These are phyloP conservation scores for Tolypocladium inflatum DNA, from an alignment of 2,329 filamentous ascomycete genomes.

Conservation along the genomic window DNA sequence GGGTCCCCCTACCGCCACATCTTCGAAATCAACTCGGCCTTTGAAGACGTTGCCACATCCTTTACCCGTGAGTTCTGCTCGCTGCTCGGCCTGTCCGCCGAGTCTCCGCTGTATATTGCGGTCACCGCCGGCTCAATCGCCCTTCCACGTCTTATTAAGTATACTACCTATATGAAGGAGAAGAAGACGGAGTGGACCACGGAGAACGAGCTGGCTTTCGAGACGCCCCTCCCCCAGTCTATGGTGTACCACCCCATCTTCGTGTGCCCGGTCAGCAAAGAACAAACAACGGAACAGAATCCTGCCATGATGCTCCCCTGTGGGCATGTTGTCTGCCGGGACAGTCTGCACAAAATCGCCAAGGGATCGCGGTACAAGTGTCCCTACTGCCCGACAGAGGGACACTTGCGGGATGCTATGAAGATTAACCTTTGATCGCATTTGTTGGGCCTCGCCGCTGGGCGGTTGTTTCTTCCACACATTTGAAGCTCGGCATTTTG, in stretches of 20 bases:
- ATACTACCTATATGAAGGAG: conserved; percentile 76
- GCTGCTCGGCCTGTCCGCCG: conserved; percentile 77
- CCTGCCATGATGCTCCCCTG: conserved; percentile 96
- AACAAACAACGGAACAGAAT: conserved; percentile 86
- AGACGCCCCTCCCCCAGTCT: conserved; percentile 49
- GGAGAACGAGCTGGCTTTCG: conserved; percentile 77
- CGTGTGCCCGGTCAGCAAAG: conserved; percentile 93
- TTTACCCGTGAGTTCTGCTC: conserved; percentile 96
- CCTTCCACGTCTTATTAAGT: conserved; percentile 78
- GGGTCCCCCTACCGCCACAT: conserved; percentile 70
- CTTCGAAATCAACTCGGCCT: conserved; percentile 67
- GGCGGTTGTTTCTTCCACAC: background rate
- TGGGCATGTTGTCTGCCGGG: conserved; percentile 84
- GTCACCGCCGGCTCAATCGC: conserved; percentile 89
- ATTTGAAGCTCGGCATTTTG: background rate
- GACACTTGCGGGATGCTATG: conserved; percentile 63
- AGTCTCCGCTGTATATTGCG: conserved; percentile 87
- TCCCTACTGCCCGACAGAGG: conserved; percentile 87
- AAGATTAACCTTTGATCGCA: conserved; percentile 53
- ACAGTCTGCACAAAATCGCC: conserved; percentile 69
- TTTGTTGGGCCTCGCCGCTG: background rate
- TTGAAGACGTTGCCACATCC: conserved; percentile 73
- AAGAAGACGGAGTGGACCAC: conserved; percentile 94
- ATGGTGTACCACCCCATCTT: conserved; percentile 91
- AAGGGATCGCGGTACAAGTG: conserved; percentile 85